Evolutionary conservation across 495 filamentous ascomycete species (phyloP).

Genomic region (Antarctomyces pellizariae): DNA sequence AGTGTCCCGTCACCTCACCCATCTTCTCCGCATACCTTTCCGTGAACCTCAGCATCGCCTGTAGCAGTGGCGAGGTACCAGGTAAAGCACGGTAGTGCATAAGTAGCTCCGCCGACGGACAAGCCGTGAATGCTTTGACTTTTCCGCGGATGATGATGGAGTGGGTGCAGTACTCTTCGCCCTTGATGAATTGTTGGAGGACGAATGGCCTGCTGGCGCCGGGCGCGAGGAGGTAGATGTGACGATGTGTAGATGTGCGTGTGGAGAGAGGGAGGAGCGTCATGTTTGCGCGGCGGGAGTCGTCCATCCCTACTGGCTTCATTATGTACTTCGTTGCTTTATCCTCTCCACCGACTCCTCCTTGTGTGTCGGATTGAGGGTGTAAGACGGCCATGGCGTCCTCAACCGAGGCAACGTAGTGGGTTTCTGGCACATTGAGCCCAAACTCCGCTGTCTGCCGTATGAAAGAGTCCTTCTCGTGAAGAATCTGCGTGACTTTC

Average conservation of each 20-base stretch:
- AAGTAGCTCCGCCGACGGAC: conserved; percentile 27
- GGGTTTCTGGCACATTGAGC: conserved; percentile 33
- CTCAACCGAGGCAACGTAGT: conserved; percentile 27
- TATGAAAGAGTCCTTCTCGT: conserved; percentile 35
- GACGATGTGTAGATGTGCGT: conserved; percentile 24
- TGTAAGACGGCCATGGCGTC: conserved; percentile 30
- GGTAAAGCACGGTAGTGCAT: conserved; percentile 40
- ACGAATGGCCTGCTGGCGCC: conserved; percentile 34
- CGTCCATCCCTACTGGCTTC: conserved; percentile 30
- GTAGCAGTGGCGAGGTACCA: conserved; percentile 24
- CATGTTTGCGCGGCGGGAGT: conserved; percentile 19
- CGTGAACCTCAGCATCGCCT: conserved; percentile 37
- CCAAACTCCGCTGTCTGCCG: conserved; percentile 23
- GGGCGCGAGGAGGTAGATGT: conserved; percentile 31
- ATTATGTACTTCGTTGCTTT: conserved; percentile 26
- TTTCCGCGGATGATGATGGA: conserved; percentile 33
- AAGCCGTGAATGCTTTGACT: conserved; percentile 39
- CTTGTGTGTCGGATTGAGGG: conserved; percentile 16
- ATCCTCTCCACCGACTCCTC: not conserved
- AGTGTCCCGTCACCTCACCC: conserved; percentile 36
- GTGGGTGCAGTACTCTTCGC: conserved; percentile 47
- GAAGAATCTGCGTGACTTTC: conserved; percentile 21
- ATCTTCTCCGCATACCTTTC: conserved; percentile 23
- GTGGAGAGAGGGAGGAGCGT: conserved; percentile 32
- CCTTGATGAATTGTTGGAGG: conserved; percentile 39